Evolutionary conservation across 2,329 filamentous ascomycete species (phyloP).

Genomic region (Penicillium sp.): DNA sequence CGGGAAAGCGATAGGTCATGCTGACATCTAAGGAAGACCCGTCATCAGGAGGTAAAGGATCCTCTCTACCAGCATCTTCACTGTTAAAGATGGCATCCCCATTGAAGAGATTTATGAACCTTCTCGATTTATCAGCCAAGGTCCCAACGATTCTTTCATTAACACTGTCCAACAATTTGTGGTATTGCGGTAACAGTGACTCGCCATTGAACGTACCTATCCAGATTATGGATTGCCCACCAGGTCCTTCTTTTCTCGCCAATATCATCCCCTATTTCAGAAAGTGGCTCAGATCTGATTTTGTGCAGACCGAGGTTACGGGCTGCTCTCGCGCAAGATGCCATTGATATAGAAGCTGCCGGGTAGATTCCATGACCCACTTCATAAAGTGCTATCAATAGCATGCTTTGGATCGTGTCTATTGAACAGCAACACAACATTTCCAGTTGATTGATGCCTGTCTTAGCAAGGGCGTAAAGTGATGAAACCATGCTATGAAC

Average conservation of each 20-base stretch:
- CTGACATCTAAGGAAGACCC: neutral
- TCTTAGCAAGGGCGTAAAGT: neutral
- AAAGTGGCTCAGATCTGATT: neutral
- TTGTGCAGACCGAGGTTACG: neutral
- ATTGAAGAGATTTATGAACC: neutral
- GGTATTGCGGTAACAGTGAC: neutral
- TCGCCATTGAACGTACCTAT: neutral
- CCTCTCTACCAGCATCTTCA: neutral
- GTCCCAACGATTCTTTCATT: neutral
- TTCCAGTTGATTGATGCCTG: neutral
- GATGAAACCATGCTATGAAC: neutral
- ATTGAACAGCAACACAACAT: neutral
- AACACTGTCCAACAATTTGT: neutral
- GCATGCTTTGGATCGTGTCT: neutral
- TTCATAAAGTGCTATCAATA: neutral
- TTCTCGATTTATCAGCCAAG: neutral
- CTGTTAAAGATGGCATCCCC: neutral
- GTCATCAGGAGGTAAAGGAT: neutral
- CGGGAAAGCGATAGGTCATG: neutral
- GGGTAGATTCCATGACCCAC: neutral
- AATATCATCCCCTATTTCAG: neutral
- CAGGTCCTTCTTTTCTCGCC: constrained; percentile 6
- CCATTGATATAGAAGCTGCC: neutral
- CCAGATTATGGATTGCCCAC: constrained; percentile 4
- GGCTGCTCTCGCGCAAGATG: neutral